These are phyloP conservation scores for Bryoglossum gracile DNA, from an alignment of 495 filamentous ascomycete genomes.

Conservation along the genomic window DNA sequence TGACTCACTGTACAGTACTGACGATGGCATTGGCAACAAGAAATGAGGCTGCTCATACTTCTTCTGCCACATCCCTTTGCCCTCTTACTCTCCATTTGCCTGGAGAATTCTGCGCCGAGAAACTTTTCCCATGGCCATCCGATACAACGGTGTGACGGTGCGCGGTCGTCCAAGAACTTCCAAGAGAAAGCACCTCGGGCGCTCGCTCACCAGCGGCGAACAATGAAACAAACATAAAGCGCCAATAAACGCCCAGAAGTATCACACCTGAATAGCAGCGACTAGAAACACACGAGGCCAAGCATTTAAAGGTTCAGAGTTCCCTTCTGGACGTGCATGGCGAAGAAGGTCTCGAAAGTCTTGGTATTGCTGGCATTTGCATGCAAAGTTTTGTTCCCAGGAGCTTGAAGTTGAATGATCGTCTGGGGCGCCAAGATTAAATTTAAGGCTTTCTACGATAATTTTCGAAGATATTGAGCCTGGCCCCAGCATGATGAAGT, in stretches of 20 bases:
- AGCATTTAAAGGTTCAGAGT: too few relatives aligned
- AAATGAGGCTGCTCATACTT: too few relatives aligned
- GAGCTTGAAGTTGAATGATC: neutral
- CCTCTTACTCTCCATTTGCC: too few relatives aligned
- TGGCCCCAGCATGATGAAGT: too few relatives aligned
- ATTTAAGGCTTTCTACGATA: neutral
- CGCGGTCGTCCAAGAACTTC: neutral
- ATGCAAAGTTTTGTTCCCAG: neutral
- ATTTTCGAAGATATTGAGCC: too few relatives aligned
- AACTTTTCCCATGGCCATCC: neutral
- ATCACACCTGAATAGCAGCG: neutral
- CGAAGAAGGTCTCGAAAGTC: neutral
- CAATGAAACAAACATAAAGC: slow-evolving; percentile 1
- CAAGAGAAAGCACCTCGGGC: neutral
- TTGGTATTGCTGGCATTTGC: neutral
- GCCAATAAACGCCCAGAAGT: slow-evolving; percentile 4
- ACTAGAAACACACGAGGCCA: neutral
- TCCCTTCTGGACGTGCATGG: too few relatives aligned
- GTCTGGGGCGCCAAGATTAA: slow-evolving; percentile 7
- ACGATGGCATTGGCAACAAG: too few relatives aligned
- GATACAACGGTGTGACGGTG: neutral
- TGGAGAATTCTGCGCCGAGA: too few relatives aligned
- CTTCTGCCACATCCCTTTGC: too few relatives aligned
- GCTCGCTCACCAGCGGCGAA: neutral
- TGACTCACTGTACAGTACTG: too few relatives aligned